Base-by-base conservation (phyloP, 2,329 filamentous ascomycete species). In the Xylariaceae sp. region DNA sequence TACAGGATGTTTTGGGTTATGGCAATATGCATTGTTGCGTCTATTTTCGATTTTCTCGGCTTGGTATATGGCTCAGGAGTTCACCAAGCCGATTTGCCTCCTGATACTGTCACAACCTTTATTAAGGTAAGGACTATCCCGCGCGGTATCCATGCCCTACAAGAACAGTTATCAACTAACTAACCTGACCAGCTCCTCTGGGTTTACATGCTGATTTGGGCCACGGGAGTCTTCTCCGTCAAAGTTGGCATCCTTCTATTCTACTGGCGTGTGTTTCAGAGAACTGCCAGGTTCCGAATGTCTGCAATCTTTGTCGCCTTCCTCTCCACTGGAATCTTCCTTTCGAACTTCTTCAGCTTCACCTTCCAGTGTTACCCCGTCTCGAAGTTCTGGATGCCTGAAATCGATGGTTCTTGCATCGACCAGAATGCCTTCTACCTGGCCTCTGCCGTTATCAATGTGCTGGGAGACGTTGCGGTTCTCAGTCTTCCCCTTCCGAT, bases 401-500 rank as follows among this genome's bases (percentile, higher is more conserved):
- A 53, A 0, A 33, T 50, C 5, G 32, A 47, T 2, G 63, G 59
- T 4, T 44, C 49, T 8, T 67, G 65, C 53, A 64, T 68, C 51
- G 37, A 63, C 36, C 61, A 60, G 26, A 53, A 60, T 30, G 50
- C 53, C 4, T 67, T 67, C 41, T 68, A 66, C 35, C 48, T 66
- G 4, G 59, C 59, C 6, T 67, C 64, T 1, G 63, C 58, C 8
- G 59, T 66, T 21, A 64, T 69, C 55, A 68, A 68, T 33, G 64
- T 67, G 35, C 33, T 66, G 4, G 62, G 64, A n/a, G 63, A 70
- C 30, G 46, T 70, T 20, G 64, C 64, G 7, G 64, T 71, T 6
- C 57, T 71, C 5, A 55, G 62, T 18, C 57, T 71, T 30, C 69
- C 67, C 6, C 51, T 70, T 11, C 69, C 69, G 1, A 61, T 70